Evolutionary conservation across 352 stramenopile genomes (phyloP).

Genomic region (Thraustochytrium striatum): DNA sequence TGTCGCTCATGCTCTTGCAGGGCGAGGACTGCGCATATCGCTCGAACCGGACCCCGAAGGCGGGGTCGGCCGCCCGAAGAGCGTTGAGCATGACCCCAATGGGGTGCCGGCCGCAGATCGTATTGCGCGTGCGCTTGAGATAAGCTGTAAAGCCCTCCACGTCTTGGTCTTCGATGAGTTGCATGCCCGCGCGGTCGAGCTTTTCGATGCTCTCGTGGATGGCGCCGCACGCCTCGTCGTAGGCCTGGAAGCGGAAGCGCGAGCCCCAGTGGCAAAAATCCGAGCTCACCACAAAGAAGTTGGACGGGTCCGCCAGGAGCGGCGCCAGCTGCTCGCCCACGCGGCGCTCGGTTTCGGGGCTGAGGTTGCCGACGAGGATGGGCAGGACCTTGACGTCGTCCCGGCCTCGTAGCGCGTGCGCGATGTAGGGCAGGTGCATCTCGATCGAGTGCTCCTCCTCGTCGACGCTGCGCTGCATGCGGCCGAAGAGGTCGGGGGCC

Average conservation of each 20-base stretch:
- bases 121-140: constrained; percentile 87
- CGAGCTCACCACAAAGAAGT: constrained; percentile 90
- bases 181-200: constrained; percentile 71
- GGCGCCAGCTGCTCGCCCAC: constrained; percentile 73
- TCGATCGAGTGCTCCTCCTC: constrained; percentile 93
- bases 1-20: background rate
- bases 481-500: background rate
- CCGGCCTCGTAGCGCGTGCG: constrained; percentile 59
- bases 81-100: constrained; percentile 67
- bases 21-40: constrained; percentile 24
- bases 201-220: constrained; percentile 91
- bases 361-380: constrained; percentile 92
- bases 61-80: background rate
- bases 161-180: constrained; percentile 84
- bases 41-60: background rate
- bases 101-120: constrained; percentile 92
- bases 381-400: constrained; percentile 76
- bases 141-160: constrained; percentile 85
- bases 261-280: constrained; percentile 96
- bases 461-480: constrained; percentile 59
- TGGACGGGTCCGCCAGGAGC: constrained; percentile 81
- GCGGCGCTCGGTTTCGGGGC: constrained; percentile 69
- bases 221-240: constrained; percentile 69
- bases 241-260: constrained; percentile 80
- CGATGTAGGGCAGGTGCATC: constrained; percentile 92